Evolutionary conservation across 106 monocot species (phyloP).

Genomic region (Amphibolis antarctica): DNA sequence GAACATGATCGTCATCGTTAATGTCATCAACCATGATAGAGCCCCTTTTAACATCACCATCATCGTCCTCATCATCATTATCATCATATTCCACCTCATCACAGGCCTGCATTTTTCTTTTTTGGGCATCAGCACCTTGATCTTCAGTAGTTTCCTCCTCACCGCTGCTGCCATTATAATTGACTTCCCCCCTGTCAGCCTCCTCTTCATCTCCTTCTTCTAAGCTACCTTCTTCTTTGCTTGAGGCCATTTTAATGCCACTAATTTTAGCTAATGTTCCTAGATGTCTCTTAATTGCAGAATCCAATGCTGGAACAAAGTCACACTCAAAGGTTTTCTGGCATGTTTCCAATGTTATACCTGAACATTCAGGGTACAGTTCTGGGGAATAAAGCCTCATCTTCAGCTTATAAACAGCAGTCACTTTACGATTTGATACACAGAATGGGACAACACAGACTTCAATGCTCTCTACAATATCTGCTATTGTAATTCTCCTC

Average conservation of each 20-base stretch:
- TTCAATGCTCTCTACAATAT: slow-evolving; percentile 65
- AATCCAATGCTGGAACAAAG: slow-evolving; percentile 59
- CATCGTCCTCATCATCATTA: slow-evolving; percentile 95
- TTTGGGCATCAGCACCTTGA: slow-evolving; percentile 72
- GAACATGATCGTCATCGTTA: slow-evolving; percentile 18
- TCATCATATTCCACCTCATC: slow-evolving; percentile 99
- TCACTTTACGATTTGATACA: slow-evolving; percentile 17
- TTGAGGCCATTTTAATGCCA: slow-evolving; percentile 21
- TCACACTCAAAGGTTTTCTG: slow-evolving; percentile 12
- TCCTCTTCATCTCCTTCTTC: slow-evolving; percentile 28
- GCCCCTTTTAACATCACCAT: slow-evolving; percentile 36
- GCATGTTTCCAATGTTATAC: slow-evolving; percentile 36
- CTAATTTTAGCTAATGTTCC: slow-evolving; percentile 41
- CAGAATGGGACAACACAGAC: slow-evolving; percentile 56
- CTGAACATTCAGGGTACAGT: slow-evolving; percentile 45
- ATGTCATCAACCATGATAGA: slow-evolving; percentile 8
- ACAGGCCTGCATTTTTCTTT: slow-evolving; percentile 47
- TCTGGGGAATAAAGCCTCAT: slow-evolving; percentile 53
- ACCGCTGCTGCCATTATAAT: slow-evolving; percentile 19
- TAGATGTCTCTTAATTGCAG: slow-evolving; percentile 56
- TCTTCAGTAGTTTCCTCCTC: slow-evolving; percentile 35
- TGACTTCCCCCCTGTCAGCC: slow-evolving; percentile 11
- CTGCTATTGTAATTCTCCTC: slow-evolving; percentile 54
- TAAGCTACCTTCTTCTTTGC: slow-evolving; percentile 9
- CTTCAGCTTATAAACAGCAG: slow-evolving; percentile 56